Base-by-base conservation (phyloP, 2,329 filamentous ascomycete species). In the Hymenoscyphus salicellus region DNA sequence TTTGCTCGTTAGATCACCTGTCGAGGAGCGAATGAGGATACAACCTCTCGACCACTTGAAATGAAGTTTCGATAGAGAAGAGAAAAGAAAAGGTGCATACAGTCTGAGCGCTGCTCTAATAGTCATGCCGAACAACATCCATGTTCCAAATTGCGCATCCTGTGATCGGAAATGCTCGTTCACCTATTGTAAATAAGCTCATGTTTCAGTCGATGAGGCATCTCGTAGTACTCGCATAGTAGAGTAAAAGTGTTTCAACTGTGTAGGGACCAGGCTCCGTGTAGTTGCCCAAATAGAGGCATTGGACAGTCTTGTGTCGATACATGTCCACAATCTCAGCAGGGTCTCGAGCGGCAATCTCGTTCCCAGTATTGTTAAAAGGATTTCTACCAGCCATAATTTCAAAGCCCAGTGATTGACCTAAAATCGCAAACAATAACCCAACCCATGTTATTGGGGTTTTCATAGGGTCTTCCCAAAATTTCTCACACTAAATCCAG, bases 21-120 rank as follows among this genome's bases (percentile, higher is more conserved):
- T 5, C 14, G 36, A 38, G 36, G 5, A 14, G 36, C 11, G 14
- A 38, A 17, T 38, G 33, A 36, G 33, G 33, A 14, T 36, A 36
- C 11, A 36, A 1, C 11, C 6, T 14, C 33, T 38, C 14, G 36
- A 38, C 36, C 36, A 38, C 36, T 16, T 38, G 33, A 36, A 16
- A 3, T 17, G 14, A 11, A 14, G 36, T 16, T 38, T 4, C 36
- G 16, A 38, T 38, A 1, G 36, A 17, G 36, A 14, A 14, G 1
- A 11, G 14, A 38, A 4, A 14, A 14, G 36, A 17, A 38, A 17
- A 17, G 36, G 36, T 38, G 14, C 36, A 38, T 38, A 38, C 36
- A 86, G 82, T 71, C 84, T 82, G 66, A 86, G 75, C 77, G 85
- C 84, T 3, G 85, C 74, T 14, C 84, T 80, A 55, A 86, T 77